phyloP scores from a whole-genome alignment of 495 filamentous ascomycete species.

The Neurospora terricola region DNA sequence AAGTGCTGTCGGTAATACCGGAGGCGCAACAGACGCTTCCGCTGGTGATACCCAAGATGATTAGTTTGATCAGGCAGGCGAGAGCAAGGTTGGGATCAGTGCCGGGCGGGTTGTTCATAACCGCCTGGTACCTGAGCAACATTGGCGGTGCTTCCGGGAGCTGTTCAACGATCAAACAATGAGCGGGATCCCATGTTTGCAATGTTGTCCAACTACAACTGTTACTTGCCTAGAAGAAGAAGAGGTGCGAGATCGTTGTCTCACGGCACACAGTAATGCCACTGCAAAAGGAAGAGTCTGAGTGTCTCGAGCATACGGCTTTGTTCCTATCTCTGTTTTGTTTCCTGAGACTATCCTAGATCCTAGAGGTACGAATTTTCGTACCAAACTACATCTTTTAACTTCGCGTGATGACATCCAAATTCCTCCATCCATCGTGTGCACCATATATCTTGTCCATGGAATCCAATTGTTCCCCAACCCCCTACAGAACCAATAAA shows the following conservation, averaged over 20 bases:
- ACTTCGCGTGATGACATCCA: background rate
- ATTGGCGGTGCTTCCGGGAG: background rate
- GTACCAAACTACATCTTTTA: background rate
- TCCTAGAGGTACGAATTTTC: background rate
- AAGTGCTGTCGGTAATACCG: too few species aligned
- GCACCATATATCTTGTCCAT: background rate
- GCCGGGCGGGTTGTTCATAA: background rate
- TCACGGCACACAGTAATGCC: background rate
- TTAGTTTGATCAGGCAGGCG: background rate
- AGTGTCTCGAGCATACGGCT: background rate
- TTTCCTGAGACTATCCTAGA: background rate
- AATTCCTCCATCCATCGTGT: background rate
- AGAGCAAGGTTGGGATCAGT: background rate
- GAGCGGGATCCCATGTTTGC: background rate
- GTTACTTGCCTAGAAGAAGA: background rate
- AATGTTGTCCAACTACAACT: background rate
- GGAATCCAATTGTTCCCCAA: background rate
- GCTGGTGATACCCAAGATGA: background rate
- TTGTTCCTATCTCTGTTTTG: background rate
- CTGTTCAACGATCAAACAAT: background rate
- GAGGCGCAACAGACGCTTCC: background rate
- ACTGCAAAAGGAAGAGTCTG: background rate
- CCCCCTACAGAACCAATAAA: background rate
- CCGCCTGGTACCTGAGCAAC: background rate
- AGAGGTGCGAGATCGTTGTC: background rate